Percentiles rank a stretch among this genome's conserved stretches.
These are phyloP conservation scores for Phallus indusiatus DNA, from an alignment of 768 basidiomycete species.

Conservation along the genomic window DNA sequence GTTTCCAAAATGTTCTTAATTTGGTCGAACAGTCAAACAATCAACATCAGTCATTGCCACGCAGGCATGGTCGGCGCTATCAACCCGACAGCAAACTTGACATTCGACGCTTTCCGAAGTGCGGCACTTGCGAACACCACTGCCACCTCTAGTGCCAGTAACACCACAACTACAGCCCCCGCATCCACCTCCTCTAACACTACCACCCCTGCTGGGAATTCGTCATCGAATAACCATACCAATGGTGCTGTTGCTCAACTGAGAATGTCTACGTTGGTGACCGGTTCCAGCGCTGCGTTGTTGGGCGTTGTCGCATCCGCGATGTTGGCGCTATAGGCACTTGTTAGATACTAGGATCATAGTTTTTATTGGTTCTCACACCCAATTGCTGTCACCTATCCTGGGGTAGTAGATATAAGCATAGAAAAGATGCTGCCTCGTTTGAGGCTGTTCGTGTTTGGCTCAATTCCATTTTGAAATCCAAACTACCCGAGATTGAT, in stretches of 20 bases:
- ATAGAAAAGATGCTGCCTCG: no score
- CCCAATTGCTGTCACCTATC: no score
- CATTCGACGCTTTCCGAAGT: background rate
- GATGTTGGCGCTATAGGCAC: background rate
- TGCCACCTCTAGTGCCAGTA: slow-evolving; percentile 10
- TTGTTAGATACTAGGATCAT: no score
- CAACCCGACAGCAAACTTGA: slow-evolving; percentile 30
- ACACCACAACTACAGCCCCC: slow-evolving; percentile 12
- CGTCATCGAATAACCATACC: background rate
- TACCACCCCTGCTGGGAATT: slow-evolving; percentile 2
- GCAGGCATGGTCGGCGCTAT: slow-evolving; percentile 42
- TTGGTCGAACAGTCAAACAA: slow-evolving; percentile 10
- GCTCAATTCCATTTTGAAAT: no score
- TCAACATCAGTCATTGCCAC: slow-evolving; percentile 30
- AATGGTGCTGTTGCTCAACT: no score
- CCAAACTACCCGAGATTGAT: no score
- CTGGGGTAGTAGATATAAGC: no score
- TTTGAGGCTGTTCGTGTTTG: no score
- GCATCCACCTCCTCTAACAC: background rate
- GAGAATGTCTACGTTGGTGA: background rate
- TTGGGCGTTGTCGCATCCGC: background rate
- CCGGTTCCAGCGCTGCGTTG: background rate
- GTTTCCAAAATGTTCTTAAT: background rate
- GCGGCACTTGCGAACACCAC: background rate
- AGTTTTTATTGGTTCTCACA: no score